Conservation (phyloP, 2,329 filamentous ascomycete species). For the Mycosphaerella sp. region DNA sequence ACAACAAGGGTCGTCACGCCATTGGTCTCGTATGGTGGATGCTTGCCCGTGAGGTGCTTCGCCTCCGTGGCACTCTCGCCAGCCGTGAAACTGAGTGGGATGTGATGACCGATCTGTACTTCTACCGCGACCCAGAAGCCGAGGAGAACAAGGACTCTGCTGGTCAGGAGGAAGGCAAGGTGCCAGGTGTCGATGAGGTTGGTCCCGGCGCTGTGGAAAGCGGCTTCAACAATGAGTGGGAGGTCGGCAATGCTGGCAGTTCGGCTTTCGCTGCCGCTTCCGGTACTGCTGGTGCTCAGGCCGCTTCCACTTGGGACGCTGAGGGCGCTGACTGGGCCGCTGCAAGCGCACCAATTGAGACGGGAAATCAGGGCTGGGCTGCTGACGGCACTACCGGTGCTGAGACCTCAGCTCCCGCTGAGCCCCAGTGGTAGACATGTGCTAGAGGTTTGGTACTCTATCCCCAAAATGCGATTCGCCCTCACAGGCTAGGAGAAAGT, state of each 20-base stretch:
- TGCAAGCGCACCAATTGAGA: slow-evolving; percentile 44
- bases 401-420: slow-evolving; percentile 26
- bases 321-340: slow-evolving; percentile 63
- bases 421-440: slow-evolving; percentile 44
- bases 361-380: slow-evolving; percentile 50
- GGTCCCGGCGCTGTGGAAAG: slow-evolving; percentile 70
- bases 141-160: slow-evolving; percentile 95
- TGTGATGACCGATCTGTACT: slow-evolving; percentile 99
- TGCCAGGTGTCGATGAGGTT: slow-evolving; percentile 76
- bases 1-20: slow-evolving; percentile 99
- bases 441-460: slow-evolving; percentile 10
- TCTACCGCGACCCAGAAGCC: slow-evolving; percentile 99
- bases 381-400: slow-evolving; percentile 33
- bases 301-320: slow-evolving; percentile 60
- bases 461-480: slow-evolving; percentile 16
- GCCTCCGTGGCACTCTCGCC: slow-evolving; percentile 93
- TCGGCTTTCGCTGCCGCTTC: slow-evolving; percentile 58
- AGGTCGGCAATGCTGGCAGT: slow-evolving; percentile 59
- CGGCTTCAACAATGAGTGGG: slow-evolving; percentile 81
- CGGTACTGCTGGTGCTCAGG: slow-evolving; percentile 50
- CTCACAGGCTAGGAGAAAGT: slow-evolving; percentile 24
- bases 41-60: slow-evolving; percentile 98
- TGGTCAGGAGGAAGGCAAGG: slow-evolving; percentile 77
- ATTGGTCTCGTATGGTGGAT: slow-evolving; percentile 99
- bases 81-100: slow-evolving; percentile 97